These are phyloP conservation scores for Peronospora farinosa DNA, from an alignment of 352 stramenopile species.

Conservation along the genomic window DNA sequence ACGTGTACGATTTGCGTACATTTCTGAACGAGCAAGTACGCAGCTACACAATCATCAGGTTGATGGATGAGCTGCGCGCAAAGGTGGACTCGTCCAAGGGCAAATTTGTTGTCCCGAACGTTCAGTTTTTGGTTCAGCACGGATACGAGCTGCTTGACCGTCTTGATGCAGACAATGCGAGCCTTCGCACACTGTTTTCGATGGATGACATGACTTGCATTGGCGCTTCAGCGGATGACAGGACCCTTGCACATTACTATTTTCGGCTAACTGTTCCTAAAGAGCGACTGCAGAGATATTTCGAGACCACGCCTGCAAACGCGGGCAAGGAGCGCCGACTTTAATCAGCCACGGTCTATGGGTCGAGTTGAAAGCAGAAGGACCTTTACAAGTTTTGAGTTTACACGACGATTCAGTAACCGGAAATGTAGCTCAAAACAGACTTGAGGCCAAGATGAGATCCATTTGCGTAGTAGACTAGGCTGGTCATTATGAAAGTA, in stretches of 20 bases:
- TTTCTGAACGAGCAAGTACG: constrained; percentile 53
- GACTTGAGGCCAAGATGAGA: too few species aligned
- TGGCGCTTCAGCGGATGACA: constrained; percentile 18
- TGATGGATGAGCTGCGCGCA: constrained; percentile 50
- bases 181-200: constrained; percentile 61
- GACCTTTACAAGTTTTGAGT: too few species aligned
- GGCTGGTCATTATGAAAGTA: too few species aligned
- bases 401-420: too few species aligned
- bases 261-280: constrained; percentile 46
- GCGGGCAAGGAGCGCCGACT: constrained; percentile 32
- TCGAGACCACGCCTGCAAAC: constrained; percentile 40
- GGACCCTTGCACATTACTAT: constrained; percentile 42
- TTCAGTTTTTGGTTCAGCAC: constrained; percentile 71
- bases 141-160: constrained; percentile 74
- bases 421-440: too few species aligned
- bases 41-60: constrained; percentile 56
- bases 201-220: constrained; percentile 82
- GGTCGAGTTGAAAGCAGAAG: too few species aligned
- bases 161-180: constrained; percentile 62
- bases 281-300: constrained; percentile 49
- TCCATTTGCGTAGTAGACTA: too few species aligned
- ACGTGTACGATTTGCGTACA: constrained; percentile 59
- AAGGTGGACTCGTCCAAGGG: constrained; percentile 37
- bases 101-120: constrained; percentile 33
- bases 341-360: constrained; percentile 1